Conservation (phyloP, 1,139 yeast genomes). For the Torulaspora globosa region DNA sequence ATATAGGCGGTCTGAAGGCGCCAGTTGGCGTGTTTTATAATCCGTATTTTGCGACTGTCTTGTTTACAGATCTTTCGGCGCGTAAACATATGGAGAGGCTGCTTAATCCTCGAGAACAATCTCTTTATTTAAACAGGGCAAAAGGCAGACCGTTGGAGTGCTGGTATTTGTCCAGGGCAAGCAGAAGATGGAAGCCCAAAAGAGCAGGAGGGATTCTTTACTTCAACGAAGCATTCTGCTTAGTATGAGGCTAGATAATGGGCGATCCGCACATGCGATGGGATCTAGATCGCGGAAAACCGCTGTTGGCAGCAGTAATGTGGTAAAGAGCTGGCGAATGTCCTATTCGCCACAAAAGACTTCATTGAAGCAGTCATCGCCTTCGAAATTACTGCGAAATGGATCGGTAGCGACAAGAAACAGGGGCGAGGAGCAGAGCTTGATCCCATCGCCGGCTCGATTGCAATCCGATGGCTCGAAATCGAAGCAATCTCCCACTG, state of each 20-base stretch:
- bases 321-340: constrained; percentile 20
- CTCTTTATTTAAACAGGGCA: background rate
- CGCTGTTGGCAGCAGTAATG: background rate
- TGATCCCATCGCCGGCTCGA: constrained; percentile 4
- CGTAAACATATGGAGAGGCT: background rate
- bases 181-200: constrained; percentile 10
- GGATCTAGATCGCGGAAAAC: constrained; percentile 5
- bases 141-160: background rate
- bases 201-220: constrained; percentile 18
- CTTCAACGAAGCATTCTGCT: constrained; percentile 26
- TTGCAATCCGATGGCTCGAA: background rate
- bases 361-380: constrained; percentile 4
- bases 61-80: constrained; percentile 1
- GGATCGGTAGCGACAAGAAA: background rate
- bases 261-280: constrained; percentile 4
- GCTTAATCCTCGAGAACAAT: background rate
- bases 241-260: constrained; percentile 24
- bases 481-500: constrained; percentile 10
- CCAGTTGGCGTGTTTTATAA: background rate
- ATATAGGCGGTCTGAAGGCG: background rate
- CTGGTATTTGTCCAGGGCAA: background rate
- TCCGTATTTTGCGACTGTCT: background rate
- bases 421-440: background rate
- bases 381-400: constrained; percentile 1
- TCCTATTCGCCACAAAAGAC: constrained; percentile 11